Evolutionary conservation across 2,329 filamentous ascomycete species (phyloP), one percentile per base, ranked within the genome.

Genomic region (Acephala macrosclerotiorum): DNA sequence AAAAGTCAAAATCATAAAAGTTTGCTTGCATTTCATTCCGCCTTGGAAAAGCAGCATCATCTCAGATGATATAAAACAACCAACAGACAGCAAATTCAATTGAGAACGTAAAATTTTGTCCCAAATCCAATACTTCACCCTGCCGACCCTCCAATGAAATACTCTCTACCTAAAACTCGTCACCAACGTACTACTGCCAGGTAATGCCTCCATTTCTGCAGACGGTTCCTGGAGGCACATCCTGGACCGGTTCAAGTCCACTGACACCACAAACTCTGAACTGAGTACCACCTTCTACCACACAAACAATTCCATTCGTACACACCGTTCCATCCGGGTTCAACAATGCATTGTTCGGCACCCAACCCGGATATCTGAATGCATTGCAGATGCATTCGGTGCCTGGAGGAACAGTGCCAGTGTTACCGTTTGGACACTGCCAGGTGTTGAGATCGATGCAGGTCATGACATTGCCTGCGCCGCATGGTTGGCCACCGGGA

Each of bases 341-440:
- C 33, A 40, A 40, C 16, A 55, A 22, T 2, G 16, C 51, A 25
- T 65, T 60, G 16, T 65, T 65, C 2, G 62, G 63, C 12, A 57
- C 42, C 57, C 63, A 65, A 20, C 63, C 58, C 1, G 49, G 58
- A 29, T 55, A 11, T 2, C 58, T 42, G 58, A 65, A 65, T 9
- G 58, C 63, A 22, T 60, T 61, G 49, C 57, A 65, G 25, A 65
- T 38, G 22, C 63, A 65, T n/a, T 49, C 9, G 36, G 63, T 61
- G 20, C 58, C 57, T 20, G 57, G 63, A 36, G 57, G 63, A 6
- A 61, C 63, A 4, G 33, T 42, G 35, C 63, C 57, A 26, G 6
- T 56, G 20, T 47, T 49, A 4, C 63, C 63, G n/a, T 65, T 65
- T 25, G 58, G 63, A 35, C 63, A 65, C 22, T 53, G 26, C 63